Evolutionary conservation across 352 stramenopile species (phyloP).

Genomic region (Phytopythium helicoides): DNA sequence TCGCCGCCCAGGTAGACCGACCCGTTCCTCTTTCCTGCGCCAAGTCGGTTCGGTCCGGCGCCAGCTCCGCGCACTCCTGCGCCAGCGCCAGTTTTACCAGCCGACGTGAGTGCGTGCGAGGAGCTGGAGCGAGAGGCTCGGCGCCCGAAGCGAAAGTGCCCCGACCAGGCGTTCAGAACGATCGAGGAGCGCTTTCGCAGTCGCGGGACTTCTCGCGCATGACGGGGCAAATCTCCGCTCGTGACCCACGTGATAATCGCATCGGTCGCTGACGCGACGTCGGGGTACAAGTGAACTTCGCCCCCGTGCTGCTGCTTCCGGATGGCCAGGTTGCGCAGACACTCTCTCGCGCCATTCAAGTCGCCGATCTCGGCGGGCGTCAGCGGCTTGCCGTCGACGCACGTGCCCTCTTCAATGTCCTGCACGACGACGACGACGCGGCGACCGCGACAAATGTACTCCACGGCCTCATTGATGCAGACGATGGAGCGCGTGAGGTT

Average conservation of each 20-base stretch:
- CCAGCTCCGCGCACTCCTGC: neutral
- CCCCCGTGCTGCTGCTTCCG: constrained; percentile 13
- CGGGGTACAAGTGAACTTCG: constrained; percentile 47
- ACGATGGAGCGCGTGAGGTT: constrained; percentile 76
- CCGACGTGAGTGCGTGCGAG: constrained; percentile 37
- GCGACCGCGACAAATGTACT: constrained; percentile 79
- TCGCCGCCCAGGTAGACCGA: constrained; percentile 80
- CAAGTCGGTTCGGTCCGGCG: neutral
- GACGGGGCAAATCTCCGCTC: constrained; percentile 42
- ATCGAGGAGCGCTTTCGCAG: constrained; percentile 79
- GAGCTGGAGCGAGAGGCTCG: constrained; percentile 66
- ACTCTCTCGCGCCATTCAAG: constrained; percentile 79
- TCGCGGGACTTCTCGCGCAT: constrained; percentile 38
- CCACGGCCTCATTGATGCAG: constrained; percentile 85
- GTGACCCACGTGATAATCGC: constrained; percentile 52
- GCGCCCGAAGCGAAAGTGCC: constrained; percentile 42
- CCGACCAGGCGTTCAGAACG: constrained; percentile 65
- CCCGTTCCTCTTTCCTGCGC: constrained; percentile 17
- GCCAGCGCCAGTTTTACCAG: constrained; percentile 22
- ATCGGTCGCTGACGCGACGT: constrained; percentile 40
- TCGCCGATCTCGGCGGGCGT: constrained; percentile 71
- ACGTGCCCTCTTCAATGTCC: constrained; percentile 48
- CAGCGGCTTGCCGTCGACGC: constrained; percentile 49
- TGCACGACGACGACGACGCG: constrained; percentile 82
- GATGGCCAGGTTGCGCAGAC: constrained; percentile 60